Percentiles rank a stretch among this genome's conserved stretches.
phyloP scores from a whole-genome alignment of 1,139 yeast genomes.

The Kodamaea anthophila region DNA sequence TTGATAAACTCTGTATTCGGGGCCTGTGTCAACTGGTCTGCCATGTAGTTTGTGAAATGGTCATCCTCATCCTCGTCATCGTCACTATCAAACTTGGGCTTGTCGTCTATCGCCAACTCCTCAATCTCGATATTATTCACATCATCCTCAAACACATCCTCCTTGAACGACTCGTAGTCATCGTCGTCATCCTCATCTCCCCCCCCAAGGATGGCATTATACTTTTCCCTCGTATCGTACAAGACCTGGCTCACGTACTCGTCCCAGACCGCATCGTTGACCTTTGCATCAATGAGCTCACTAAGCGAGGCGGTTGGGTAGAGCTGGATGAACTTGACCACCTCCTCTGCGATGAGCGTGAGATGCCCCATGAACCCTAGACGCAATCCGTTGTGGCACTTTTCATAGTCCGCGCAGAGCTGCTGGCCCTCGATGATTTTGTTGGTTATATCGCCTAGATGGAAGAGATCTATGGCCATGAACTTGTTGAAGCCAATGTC shows the following conservation, averaged over 20 bases:
- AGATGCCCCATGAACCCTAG: conserved; percentile 97
- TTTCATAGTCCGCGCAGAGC: conserved; percentile 65
- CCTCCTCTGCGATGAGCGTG: conserved; percentile 93
- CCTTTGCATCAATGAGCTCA: conserved; percentile 52
- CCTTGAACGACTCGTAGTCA: conserved; percentile 18
- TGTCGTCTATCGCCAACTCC: conserved; percentile 8
- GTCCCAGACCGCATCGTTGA: conserved; percentile 67
- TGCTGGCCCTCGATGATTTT: conserved; percentile 79
- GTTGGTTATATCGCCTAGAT: conserved; percentile 69
- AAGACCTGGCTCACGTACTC: conserved; percentile 77
- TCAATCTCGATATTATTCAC: conserved; percentile 5
- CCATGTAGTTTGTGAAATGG: conserved; percentile 72
- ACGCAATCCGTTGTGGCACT: conserved; percentile 56
- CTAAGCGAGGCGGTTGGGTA: conserved; percentile 60
- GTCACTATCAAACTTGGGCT: conserved; percentile 14
- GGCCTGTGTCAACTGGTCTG: conserved; percentile 66
- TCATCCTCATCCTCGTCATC: conserved; percentile 26
- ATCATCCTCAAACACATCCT: conserved; percentile 9
- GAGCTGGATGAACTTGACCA: conserved; percentile 82
- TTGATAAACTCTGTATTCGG: conserved; percentile 41
- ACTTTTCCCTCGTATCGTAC: conserved; percentile 86
- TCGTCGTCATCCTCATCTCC: conserved; percentile 38
- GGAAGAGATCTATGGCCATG: conserved; percentile 80
- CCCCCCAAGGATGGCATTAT: conserved; percentile 93
- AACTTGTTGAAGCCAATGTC: conserved; percentile 83